These are phyloP conservation scores for Parathielavia appendiculata DNA, from an alignment of 495 filamentous ascomycete species.

Conservation along the genomic window DNA sequence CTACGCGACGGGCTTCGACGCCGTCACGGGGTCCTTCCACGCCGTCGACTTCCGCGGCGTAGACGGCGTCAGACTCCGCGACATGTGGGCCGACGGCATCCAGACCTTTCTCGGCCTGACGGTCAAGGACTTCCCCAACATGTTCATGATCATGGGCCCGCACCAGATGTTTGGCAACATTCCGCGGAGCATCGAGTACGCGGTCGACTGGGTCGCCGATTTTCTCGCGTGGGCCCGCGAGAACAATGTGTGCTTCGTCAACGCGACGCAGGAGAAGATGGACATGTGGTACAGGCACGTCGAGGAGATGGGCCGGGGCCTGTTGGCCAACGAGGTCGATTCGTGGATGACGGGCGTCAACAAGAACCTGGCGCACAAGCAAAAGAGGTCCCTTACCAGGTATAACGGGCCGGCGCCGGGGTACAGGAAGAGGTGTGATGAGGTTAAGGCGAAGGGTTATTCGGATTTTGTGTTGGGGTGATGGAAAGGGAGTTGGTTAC, in stretches of 20 bases:
- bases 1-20: slow-evolving; percentile 55
- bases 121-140: slow-evolving; percentile 49
- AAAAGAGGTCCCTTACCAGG: slow-evolving; percentile 34
- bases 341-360: slow-evolving; percentile 42
- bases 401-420: slow-evolving; percentile 28
- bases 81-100: slow-evolving; percentile 46
- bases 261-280: slow-evolving; percentile 44
- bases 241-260: slow-evolving; percentile 39
- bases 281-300: slow-evolving; percentile 44
- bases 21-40: slow-evolving; percentile 47
- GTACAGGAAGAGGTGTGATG: slow-evolving; percentile 22
- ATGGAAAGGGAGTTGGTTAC: no score
- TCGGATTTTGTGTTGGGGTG: slow-evolving; percentile 20
- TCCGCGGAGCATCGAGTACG: slow-evolving; percentile 44
- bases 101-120: slow-evolving; percentile 48
- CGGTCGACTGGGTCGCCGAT: slow-evolving; percentile 50
- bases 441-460: slow-evolving; percentile 21
- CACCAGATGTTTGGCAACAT: slow-evolving; percentile 46
- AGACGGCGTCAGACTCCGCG: slow-evolving; percentile 37
- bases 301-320: slow-evolving; percentile 24
- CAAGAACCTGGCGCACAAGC: slow-evolving; percentile 34
- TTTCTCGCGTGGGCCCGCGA: slow-evolving; percentile 40
- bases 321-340: slow-evolving; percentile 36
- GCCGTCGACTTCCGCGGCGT: slow-evolving; percentile 46
- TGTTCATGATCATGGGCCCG: slow-evolving; percentile 49